Evolutionary conservation across 2,329 filamentous ascomycete species (phyloP).

Genomic region (Ophiostoma australiae): DNA sequence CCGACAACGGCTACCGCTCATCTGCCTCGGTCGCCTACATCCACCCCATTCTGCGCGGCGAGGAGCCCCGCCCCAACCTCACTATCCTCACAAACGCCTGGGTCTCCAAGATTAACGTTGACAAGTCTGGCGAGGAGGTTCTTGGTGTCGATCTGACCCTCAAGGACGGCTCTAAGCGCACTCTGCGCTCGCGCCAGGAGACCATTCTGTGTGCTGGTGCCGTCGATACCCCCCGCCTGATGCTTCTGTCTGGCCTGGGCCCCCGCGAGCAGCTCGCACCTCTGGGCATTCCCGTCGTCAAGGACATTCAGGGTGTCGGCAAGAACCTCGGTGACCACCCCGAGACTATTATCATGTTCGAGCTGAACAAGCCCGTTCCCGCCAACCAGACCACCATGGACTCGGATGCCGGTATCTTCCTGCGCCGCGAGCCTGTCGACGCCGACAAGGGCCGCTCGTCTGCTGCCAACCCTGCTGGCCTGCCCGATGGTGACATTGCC

Average conservation of each 20-base stretch:
- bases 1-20: slow-evolving; percentile 76
- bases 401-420: slow-evolving; percentile 82
- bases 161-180: slow-evolving; percentile 45
- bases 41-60: slow-evolving; percentile 79
- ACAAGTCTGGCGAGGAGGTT: slow-evolving; percentile 49
- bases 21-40: slow-evolving; percentile 89
- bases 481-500: slow-evolving; percentile 66
- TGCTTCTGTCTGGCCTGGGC: slow-evolving; percentile 55
- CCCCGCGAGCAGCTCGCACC: slow-evolving; percentile 49
- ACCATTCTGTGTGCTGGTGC: slow-evolving; percentile 76
- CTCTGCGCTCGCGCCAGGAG: slow-evolving; percentile 64
- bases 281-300: slow-evolving; percentile 52
- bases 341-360: slow-evolving; percentile 62
- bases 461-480: slow-evolving; percentile 45
- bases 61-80: slow-evolving; percentile 77
- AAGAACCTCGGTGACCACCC: slow-evolving; percentile 59
- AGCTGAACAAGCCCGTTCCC: slow-evolving; percentile 71
- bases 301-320: slow-evolving; percentile 55
- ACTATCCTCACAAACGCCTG: slow-evolving; percentile 83
- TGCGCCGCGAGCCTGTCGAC: slow-evolving; percentile 69
- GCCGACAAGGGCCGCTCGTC: slow-evolving; percentile 56
- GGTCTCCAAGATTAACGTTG: slow-evolving; percentile 72
- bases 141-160: slow-evolving; percentile 66
- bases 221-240: slow-evolving; percentile 69
- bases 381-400: slow-evolving; percentile 84